A percentile compares a stretch with the other conserved stretches of the same genome.
These are phyloP conservation scores for Fraxinus albicans DNA, from an alignment of 305 asterid species.

Conservation along the genomic window DNA sequence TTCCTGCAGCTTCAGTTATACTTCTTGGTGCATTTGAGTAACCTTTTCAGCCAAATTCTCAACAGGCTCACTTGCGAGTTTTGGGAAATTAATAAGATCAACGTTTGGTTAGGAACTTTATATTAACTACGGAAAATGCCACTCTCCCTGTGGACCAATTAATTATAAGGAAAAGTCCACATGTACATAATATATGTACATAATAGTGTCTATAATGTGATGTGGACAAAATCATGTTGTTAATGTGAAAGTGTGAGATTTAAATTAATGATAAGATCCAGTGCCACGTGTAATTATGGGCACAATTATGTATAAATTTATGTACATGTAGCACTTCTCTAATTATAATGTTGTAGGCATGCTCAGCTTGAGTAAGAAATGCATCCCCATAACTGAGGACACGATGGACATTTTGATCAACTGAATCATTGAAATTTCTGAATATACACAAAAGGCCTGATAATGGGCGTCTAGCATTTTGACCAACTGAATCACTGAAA, in stretches of 20 bases:
- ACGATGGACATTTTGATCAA: background rate
- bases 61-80: background rate
- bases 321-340: no score
- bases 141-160: background rate
- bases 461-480: background rate
- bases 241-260: no score
- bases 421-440: background rate
- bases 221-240: no score
- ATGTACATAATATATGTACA: no score
- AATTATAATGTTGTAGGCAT: background rate
- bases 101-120: background rate
- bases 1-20: background rate
- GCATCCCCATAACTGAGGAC: background rate
- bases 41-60: background rate
- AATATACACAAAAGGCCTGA: background rate
- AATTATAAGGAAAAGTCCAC: no score
- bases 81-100: background rate
- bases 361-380: background rate
- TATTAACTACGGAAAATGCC: background rate
- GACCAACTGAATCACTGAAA: background rate
- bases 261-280: no score
- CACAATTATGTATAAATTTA: no score
- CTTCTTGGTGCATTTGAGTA: background rate
- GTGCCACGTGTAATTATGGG: no score
- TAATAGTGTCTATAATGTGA: no score